Evolutionary conservation across 495 filamentous ascomycete species (phyloP).

Genomic region (Neurospora tetraspora): DNA sequence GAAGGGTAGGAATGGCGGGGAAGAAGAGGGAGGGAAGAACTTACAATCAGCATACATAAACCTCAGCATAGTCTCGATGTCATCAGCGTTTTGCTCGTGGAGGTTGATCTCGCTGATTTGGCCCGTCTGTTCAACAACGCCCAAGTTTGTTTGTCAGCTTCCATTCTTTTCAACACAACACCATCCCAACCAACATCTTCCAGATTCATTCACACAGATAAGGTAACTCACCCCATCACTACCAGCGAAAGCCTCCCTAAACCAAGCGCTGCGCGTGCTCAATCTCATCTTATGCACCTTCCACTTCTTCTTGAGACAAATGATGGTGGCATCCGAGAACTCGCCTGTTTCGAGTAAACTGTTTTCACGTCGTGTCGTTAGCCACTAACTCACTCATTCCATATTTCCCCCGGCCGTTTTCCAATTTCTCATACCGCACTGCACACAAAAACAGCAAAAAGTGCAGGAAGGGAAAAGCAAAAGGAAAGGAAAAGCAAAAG

Average conservation of each 20-base stretch:
- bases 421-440: too few relatives aligned
- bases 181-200: too few relatives aligned
- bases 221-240: background rate
- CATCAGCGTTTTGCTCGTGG: background rate
- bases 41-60: constrained; percentile 12
- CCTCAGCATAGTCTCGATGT: constrained; percentile 1
- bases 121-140: background rate
- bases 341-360: constrained; percentile 7
- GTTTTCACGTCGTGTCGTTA: background rate
- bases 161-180: too few relatives aligned
- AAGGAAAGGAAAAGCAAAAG: too few relatives aligned
- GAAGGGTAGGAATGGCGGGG: too few relatives aligned
- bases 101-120: constrained; percentile 3
- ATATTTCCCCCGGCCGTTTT: background rate
- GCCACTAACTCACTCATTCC: background rate
- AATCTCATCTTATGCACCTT: constrained; percentile 13
- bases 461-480: too few relatives aligned
- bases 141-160: background rate
- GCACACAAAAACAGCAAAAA: too few relatives aligned
- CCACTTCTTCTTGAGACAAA: constrained; percentile 5
- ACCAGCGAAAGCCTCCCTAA: constrained; percentile 3
- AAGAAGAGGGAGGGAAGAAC: background rate
- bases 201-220: background rate
- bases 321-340: constrained; percentile 8
- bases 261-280: constrained; percentile 8